These are phyloP conservation scores for Chamaenerion angustifolium DNA, from an alignment of 345 rosid genomes.

Conservation along the genomic window DNA sequence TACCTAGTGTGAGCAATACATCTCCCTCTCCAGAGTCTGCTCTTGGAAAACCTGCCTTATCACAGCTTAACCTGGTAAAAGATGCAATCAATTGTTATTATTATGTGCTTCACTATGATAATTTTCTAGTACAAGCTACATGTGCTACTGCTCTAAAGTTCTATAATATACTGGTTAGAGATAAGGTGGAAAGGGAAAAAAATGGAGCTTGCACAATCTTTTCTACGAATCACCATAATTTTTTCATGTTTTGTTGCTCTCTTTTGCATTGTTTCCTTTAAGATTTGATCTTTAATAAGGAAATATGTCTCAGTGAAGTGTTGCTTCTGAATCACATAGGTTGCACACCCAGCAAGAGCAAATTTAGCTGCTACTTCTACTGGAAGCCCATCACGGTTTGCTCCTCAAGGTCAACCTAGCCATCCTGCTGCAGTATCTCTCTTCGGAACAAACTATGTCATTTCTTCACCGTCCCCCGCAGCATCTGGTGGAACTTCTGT, in stretches of 20 bases:
- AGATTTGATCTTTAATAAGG: too few species aligned
- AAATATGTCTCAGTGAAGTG: too few species aligned
- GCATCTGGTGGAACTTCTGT: constrained; percentile 88
- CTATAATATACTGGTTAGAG: neutral
- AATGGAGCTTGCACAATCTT: too few species aligned
- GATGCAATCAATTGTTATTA: neutral
- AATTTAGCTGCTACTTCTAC: constrained; percentile 15
- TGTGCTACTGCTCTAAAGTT: neutral
- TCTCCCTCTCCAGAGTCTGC: constrained; percentile 87
- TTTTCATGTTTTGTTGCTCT: too few species aligned
- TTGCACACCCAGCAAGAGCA: constrained; percentile 39
- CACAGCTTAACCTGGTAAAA: constrained; percentile 49
- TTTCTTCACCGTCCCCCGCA: constrained; percentile 88
- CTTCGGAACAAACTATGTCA: constrained; percentile 65
- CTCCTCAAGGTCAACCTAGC: constrained; percentile 38
- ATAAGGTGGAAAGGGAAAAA: too few species aligned
- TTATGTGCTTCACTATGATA: too few species aligned
- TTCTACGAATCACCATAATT: too few species aligned
- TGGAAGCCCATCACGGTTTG: constrained; percentile 72
- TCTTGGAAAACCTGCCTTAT: constrained; percentile 46
- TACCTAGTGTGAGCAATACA: constrained; percentile 56
- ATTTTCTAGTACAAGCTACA: neutral
- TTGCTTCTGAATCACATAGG: constrained; percentile 18
- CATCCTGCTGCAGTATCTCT: constrained; percentile 37
- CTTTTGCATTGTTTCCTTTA: too few species aligned